These are phyloP conservation scores for Aureobasidium pullulans DNA, from an alignment of 2,329 filamentous ascomycete species.

Conservation along the genomic window DNA sequence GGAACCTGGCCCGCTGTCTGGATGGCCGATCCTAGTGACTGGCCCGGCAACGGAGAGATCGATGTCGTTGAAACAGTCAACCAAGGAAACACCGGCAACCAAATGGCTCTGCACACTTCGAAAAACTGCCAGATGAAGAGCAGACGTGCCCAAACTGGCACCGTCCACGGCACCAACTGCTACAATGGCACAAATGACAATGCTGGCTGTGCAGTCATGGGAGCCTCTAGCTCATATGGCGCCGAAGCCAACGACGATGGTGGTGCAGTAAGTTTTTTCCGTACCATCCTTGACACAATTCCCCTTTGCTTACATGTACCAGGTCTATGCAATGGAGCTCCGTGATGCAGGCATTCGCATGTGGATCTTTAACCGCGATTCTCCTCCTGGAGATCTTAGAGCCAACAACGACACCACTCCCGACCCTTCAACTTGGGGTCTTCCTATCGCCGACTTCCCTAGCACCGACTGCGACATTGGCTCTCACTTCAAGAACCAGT, in stretches of 20 bases:
- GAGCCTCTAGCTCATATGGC: slow-evolving; percentile 25
- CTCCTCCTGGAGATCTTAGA: slow-evolving; percentile 36
- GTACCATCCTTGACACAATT: neutral
- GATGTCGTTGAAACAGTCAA: slow-evolving; percentile 34
- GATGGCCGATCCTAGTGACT: slow-evolving; percentile 54
- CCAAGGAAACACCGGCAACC: slow-evolving; percentile 23
- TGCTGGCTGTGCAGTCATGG: slow-evolving; percentile 54
- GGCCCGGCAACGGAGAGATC: slow-evolving; percentile 43
- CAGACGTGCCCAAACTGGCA: slow-evolving; percentile 65
- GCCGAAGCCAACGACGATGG: slow-evolving; percentile 38
- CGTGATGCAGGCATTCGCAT: slow-evolving; percentile 52
- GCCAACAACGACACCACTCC: slow-evolving; percentile 37
- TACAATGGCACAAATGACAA: slow-evolving; percentile 33
- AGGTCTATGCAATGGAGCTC: slow-evolving; percentile 52
- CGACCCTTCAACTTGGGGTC: slow-evolving; percentile 56
- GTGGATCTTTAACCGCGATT: slow-evolving; percentile 31
- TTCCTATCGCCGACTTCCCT: slow-evolving; percentile 56
- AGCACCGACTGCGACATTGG: slow-evolving; percentile 53
- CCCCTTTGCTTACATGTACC: neutral
- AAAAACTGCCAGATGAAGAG: slow-evolving; percentile 26
- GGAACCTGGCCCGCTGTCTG: slow-evolving; percentile 61
- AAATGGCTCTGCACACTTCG: slow-evolving; percentile 30
- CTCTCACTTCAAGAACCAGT: slow-evolving; percentile 56
- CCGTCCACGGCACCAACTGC: slow-evolving; percentile 34
- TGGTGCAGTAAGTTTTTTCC: slow-evolving; percentile 20